These are phyloP conservation scores for Backusella westeae DNA, from an alignment of 192 early-diverging fungal species.

Conservation along the genomic window DNA sequence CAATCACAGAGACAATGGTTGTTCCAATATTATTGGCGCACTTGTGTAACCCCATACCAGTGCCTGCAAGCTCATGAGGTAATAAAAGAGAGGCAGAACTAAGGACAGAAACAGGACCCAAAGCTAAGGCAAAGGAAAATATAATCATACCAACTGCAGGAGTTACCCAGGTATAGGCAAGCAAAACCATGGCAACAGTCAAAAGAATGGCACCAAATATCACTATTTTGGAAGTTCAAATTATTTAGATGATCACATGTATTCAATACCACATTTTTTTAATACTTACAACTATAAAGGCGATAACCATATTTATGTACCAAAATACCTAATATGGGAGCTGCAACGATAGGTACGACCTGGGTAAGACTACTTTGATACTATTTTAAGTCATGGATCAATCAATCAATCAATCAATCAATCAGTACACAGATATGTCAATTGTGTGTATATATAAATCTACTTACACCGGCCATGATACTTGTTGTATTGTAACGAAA, in stretches of 20 bases:
- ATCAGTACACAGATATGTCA: not conserved
- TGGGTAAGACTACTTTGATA: constrained; percentile 49
- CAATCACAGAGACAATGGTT: constrained; percentile 56
- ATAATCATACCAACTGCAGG: constrained; percentile 55
- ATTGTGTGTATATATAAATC: not conserved
- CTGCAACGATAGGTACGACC: constrained; percentile 52
- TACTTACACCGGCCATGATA: constrained; percentile 29
- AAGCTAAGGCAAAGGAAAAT: constrained; percentile 55
- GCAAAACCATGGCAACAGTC: constrained; percentile 28
- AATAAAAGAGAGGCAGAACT: constrained; percentile 52
- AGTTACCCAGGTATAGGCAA: constrained; percentile 51
- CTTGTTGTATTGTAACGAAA: constrained; percentile 29
- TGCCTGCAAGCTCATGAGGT: constrained; percentile 50
- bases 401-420: not conserved
- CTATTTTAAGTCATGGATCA: not conserved
- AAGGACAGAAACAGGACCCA: constrained; percentile 55
- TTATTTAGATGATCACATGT: not conserved
- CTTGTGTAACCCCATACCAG: constrained; percentile 60
- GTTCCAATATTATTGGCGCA: constrained; percentile 60
- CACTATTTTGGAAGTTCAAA: not conserved
- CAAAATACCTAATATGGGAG: constrained; percentile 41
- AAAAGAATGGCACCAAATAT: constrained; percentile 21
- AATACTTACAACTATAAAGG: constrained; percentile 37
- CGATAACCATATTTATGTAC: constrained; percentile 55
- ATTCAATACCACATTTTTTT: not conserved